Percentiles rank a stretch among this genome's conserved stretches.
Evolutionary conservation across 2,329 filamentous ascomycete species (phyloP).

Genomic region (Beauveria rudraprayagi): DNA sequence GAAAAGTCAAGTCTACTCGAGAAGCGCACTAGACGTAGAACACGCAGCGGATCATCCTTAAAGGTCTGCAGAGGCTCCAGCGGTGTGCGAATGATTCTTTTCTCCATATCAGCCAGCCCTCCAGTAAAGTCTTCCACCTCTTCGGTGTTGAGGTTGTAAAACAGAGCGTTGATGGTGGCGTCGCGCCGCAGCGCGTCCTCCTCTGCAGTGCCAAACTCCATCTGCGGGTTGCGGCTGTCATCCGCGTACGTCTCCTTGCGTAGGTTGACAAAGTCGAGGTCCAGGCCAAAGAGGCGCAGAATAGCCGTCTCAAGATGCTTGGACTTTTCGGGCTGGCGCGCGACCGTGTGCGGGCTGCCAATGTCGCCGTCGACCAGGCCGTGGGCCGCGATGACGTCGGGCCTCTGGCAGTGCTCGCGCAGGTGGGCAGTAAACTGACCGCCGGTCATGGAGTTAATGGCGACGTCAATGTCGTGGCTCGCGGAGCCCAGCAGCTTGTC

Average conservation of each 20-base stretch:
- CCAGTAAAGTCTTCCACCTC: constrained; percentile 78
- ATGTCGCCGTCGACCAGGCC: constrained; percentile 50
- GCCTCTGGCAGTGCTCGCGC: constrained; percentile 56
- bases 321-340: constrained; percentile 88
- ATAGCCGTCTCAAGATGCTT: constrained; percentile 93
- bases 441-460: constrained; percentile 80
- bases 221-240: constrained; percentile 81
- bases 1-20: constrained; percentile 73
- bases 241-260: constrained; percentile 84
- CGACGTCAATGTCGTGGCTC: constrained; percentile 77
- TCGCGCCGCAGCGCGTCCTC: constrained; percentile 87
- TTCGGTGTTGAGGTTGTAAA: constrained; percentile 82
- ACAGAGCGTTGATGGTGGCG: constrained; percentile 90
- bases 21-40: constrained; percentile 82
- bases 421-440: constrained; percentile 64
- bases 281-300: constrained; percentile 73
- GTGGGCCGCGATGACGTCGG: constrained; percentile 55
- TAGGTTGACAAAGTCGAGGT: constrained; percentile 91
- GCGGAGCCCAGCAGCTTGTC: constrained; percentile 68
- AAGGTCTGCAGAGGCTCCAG: constrained; percentile 87
- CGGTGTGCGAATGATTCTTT: constrained; percentile 71
- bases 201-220: constrained; percentile 87
- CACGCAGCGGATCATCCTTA: constrained; percentile 82
- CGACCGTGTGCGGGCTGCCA: constrained; percentile 77
- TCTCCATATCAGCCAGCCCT: constrained; percentile 67